These are phyloP conservation scores for Porodaedalea pini DNA, from an alignment of 1,284 basidiomycete species.

Conservation along the genomic window DNA sequence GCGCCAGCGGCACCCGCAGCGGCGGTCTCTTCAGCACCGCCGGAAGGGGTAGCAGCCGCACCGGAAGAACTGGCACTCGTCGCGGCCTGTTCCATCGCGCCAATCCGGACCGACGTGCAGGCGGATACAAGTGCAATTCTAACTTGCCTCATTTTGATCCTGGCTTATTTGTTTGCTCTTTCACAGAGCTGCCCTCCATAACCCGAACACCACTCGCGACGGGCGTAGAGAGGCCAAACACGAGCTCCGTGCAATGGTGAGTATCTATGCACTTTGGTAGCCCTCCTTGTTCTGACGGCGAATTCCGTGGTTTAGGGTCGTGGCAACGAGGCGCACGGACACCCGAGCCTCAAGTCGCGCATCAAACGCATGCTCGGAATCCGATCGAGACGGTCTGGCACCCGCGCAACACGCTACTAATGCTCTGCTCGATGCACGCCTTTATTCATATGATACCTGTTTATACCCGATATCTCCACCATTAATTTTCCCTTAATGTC, in stretches of 20 bases:
- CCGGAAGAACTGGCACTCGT: neutral
- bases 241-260: constrained; percentile 21
- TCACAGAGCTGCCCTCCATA: constrained; percentile 24
- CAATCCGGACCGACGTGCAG: constrained; percentile 24
- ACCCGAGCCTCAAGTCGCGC: constrained; percentile 21
- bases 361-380: constrained; percentile 23
- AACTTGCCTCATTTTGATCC: neutral
- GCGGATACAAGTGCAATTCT: constrained; percentile 22
- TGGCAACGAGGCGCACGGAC: constrained; percentile 23
- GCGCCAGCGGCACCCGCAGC: constrained; percentile 8
- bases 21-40: neutral
- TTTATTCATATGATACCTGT: no score
- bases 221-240: constrained; percentile 21
- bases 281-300: constrained; percentile 9
- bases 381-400: constrained; percentile 13
- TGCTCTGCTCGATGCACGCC: neutral
- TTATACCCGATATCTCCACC: no score
- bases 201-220: constrained; percentile 21
- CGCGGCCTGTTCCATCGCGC: constrained; percentile 21
- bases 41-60: neutral
- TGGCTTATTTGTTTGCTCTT: neutral
- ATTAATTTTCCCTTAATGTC: no score
- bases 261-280: neutral
- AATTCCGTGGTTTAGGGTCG: constrained; percentile 20
- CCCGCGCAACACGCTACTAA: neutral